phyloP scores from a whole-genome alignment of 257 asterid genomes.

The Leonotis leonurus region DNA sequence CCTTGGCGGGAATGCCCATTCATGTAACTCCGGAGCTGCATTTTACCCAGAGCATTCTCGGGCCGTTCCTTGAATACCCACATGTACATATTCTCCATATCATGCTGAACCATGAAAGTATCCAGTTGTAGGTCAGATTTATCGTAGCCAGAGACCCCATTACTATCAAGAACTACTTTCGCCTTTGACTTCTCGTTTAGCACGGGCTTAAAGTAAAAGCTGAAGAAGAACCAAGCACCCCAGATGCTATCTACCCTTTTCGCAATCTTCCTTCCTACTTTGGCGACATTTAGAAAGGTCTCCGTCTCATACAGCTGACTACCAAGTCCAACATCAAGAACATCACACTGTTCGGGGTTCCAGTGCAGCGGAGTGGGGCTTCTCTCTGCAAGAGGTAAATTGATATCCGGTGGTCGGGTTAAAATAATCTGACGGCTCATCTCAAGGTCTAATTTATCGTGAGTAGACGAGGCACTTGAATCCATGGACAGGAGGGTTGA shows the following conservation, averaged over 20 bases:
- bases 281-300: constrained; percentile 46
- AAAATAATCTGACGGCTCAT: constrained; percentile 59
- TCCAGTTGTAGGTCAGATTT: constrained; percentile 82
- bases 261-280: constrained; percentile 55
- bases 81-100: constrained; percentile 98
- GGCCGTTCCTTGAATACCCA: constrained; percentile 95
- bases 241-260: constrained; percentile 85
- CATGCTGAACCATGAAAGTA: constrained; percentile 90
- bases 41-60: constrained; percentile 82
- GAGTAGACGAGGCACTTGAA: constrained; percentile 77
- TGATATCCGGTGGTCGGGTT: constrained; percentile 86
- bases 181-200: constrained; percentile 76
- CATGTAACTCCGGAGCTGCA: constrained; percentile 96
- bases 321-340: constrained; percentile 81
- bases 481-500: constrained; percentile 91
- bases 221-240: constrained; percentile 99
- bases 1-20: constrained; percentile 97
- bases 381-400: constrained; percentile 70
- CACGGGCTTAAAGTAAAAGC: constrained; percentile 84
- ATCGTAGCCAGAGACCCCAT: constrained; percentile 75
- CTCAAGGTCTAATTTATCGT: constrained; percentile 71
- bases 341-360: constrained; percentile 62
- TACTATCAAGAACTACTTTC: constrained; percentile 57
- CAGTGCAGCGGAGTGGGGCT: constrained; percentile 73
- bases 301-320: constrained; percentile 63